A percentile compares a stretch with the other conserved stretches of the same genome.
These are phyloP conservation scores for Aureobasidium subglaciale DNA, from an alignment of 2,329 filamentous ascomycete genomes.

Conservation along the genomic window DNA sequence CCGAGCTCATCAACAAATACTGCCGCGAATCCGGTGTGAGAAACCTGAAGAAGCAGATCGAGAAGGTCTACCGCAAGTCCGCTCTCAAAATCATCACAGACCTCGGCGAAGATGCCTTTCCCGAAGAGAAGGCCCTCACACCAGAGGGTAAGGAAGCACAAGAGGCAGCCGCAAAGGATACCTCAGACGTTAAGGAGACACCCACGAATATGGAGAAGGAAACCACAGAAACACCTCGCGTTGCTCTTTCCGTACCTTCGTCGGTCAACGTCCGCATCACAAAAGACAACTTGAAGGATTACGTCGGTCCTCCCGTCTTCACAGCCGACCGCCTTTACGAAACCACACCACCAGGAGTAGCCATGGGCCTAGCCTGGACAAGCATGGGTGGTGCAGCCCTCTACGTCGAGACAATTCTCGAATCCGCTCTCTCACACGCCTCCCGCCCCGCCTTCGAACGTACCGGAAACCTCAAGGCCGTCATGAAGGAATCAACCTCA, in stretches of 20 bases:
- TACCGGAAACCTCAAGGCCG: constrained; percentile 87
- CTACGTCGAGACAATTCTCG: constrained; percentile 94
- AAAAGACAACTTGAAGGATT: constrained; percentile 90
- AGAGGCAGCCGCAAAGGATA: constrained; percentile 62
- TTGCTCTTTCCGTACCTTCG: constrained; percentile 76
- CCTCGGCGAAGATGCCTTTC: constrained; percentile 68
- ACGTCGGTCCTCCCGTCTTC: constrained; percentile 91
- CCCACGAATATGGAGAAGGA: constrained; percentile 50
- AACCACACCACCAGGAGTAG: constrained; percentile 82
- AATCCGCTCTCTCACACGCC: constrained; percentile 66
- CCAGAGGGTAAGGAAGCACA: constrained; percentile 76
- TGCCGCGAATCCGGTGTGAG: constrained; percentile 94
- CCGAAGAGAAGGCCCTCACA: constrained; percentile 75
- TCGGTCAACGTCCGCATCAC: constrained; percentile 77
- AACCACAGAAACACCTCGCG: constrained; percentile 60
- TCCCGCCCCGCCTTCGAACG: constrained; percentile 78
- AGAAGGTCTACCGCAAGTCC: constrained; percentile 97
- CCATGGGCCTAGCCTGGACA: constrained; percentile 98
- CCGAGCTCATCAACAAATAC: constrained; percentile 97
- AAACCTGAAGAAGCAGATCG: constrained; percentile 98
- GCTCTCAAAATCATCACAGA: constrained; percentile 96
- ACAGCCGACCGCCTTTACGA: constrained; percentile 95
- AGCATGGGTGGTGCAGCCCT: constrained; percentile 93
- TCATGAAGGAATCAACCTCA: constrained; percentile 95
- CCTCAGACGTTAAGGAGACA: constrained; percentile 56